Percentiles rank a stretch among this genome's conserved stretches.
These are phyloP conservation scores for Ustilago cynodontis DNA, from an alignment of 1,284 basidiomycete species.

Conservation along the genomic window DNA sequence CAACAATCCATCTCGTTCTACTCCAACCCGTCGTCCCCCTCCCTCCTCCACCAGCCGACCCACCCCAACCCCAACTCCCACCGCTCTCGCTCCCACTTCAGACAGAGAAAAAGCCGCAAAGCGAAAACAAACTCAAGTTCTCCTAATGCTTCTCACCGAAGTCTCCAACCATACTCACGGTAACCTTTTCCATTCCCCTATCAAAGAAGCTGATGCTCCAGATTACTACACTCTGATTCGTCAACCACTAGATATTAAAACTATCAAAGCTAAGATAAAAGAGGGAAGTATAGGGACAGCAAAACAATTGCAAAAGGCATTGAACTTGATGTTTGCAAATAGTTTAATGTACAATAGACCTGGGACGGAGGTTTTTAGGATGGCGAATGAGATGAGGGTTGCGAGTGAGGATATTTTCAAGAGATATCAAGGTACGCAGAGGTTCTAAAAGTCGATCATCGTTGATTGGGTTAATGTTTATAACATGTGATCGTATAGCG, in stretches of 20 bases:
- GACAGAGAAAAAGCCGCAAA: slow-evolving; percentile 41
- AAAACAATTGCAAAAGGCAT: slow-evolving; percentile 51
- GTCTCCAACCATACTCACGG: slow-evolving; percentile 67
- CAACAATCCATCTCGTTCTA: neutral
- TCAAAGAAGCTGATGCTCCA: slow-evolving; percentile 67
- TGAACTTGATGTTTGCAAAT: slow-evolving; percentile 67
- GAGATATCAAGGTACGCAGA: slow-evolving; percentile 51
- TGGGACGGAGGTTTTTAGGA: slow-evolving; percentile 65
- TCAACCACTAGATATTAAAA: slow-evolving; percentile 65
- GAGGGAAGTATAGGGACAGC: slow-evolving; percentile 55
- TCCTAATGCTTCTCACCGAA: slow-evolving; percentile 64
- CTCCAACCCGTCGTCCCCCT: neutral
- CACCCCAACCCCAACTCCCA: slow-evolving; percentile 8
- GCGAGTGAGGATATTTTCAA: slow-evolving; percentile 60
- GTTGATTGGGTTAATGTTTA: too few species aligned
- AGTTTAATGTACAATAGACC: slow-evolving; percentile 65
- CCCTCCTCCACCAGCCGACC: neutral
- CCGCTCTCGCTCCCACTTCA: slow-evolving; percentile 3
- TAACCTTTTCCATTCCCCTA: slow-evolving; percentile 66
- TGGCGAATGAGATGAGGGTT: slow-evolving; percentile 66
- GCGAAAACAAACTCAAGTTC: slow-evolving; percentile 60
- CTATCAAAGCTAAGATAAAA: slow-evolving; percentile 64
- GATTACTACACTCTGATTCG: slow-evolving; percentile 65
- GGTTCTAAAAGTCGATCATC: slow-evolving; percentile 20
- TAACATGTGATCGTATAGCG: too few species aligned